Percentiles rank a stretch among this genome's conserved stretches.
These are phyloP conservation scores for Alternaria atra DNA, from an alignment of 2,329 filamentous ascomycete species.

Conservation along the genomic window DNA sequence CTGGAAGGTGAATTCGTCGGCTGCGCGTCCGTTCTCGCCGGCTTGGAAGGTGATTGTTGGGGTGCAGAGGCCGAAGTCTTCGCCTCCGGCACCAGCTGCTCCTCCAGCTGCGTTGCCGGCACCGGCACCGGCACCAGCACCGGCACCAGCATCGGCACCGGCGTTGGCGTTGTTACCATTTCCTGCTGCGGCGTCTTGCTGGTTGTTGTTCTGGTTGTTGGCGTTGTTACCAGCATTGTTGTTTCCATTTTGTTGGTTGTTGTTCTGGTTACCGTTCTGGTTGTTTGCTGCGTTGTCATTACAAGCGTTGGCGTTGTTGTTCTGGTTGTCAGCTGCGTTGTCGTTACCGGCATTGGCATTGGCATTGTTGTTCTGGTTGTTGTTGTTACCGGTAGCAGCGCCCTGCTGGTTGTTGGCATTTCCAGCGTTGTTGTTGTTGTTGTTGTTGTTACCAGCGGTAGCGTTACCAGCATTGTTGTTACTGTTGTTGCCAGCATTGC, in stretches of 20 bases:
- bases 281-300: slow-evolving; percentile 1
- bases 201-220: slow-evolving; percentile 22
- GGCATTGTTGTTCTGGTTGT: slow-evolving; percentile 15
- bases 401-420: slow-evolving; percentile 5
- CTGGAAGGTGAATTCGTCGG: slow-evolving; percentile 73
- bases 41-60: slow-evolving; percentile 68
- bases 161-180: slow-evolving; percentile 20
- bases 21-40: slow-evolving; percentile 61
- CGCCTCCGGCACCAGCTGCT: slow-evolving; percentile 25
- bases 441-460: slow-evolving; percentile 10
- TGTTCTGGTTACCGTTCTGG: slow-evolving; percentile 12
- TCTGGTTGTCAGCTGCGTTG: slow-evolving; percentile 9
- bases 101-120: slow-evolving; percentile 21
- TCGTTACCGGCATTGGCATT: slow-evolving; percentile 16
- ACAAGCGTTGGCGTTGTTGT: slow-evolving; percentile 4
- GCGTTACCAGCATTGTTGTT: slow-evolving; percentile 7
- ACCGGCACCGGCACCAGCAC: slow-evolving; percentile 14
- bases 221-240: slow-evolving; percentile 17
- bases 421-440: slow-evolving; percentile 18
- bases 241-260: slow-evolving; percentile 16
- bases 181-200: slow-evolving; percentile 26
- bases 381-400: neutral
- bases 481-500: neutral
- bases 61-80: slow-evolving; percentile 50
- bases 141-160: slow-evolving; percentile 4